Evolutionary conservation across 75 land plant genomes (phyloP).

Genomic region (Ceratopteris richardii): DNA sequence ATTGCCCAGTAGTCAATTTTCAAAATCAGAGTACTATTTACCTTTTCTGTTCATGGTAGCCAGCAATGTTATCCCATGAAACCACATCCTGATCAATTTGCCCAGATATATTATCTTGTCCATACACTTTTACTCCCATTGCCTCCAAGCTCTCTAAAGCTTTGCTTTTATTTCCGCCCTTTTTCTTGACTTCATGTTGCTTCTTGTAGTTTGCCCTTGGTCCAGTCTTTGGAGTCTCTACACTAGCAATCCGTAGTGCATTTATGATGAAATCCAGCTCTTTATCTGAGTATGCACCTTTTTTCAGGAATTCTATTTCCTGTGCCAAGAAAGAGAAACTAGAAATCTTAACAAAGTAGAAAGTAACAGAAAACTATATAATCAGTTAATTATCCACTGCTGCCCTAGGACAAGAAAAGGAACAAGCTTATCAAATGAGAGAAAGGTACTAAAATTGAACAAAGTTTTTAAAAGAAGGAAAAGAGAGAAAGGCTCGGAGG

Average conservation of each 20-base stretch:
- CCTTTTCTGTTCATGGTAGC: conserved; percentile 94
- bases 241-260: conserved; percentile 50
- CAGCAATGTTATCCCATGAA: conserved; percentile 93
- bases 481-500: no score
- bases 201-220: conserved; percentile 17
- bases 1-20: no score
- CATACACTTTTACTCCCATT: conserved; percentile 91
- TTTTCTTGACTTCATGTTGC: conserved; percentile 13
- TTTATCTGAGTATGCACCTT: conserved; percentile 43
- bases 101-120: conserved; percentile 33
- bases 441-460: no score
- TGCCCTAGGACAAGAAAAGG: no score
- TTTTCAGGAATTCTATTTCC: conserved; percentile 95
- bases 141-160: conserved; percentile 61
- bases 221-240: conserved; percentile 17
- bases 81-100: conserved; percentile 20
- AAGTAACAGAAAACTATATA: background rate
- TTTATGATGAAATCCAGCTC: conserved; percentile 79
- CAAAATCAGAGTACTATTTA: no score
- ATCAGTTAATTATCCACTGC: no score
- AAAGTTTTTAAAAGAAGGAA: no score
- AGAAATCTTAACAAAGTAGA: background rate
- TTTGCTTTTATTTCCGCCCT: conserved; percentile 18
- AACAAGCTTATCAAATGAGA: no score
- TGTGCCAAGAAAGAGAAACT: conserved; percentile 17